phyloP scores from a whole-genome alignment of 2,329 filamentous ascomycete genomes.

The Fusarium secorum region DNA sequence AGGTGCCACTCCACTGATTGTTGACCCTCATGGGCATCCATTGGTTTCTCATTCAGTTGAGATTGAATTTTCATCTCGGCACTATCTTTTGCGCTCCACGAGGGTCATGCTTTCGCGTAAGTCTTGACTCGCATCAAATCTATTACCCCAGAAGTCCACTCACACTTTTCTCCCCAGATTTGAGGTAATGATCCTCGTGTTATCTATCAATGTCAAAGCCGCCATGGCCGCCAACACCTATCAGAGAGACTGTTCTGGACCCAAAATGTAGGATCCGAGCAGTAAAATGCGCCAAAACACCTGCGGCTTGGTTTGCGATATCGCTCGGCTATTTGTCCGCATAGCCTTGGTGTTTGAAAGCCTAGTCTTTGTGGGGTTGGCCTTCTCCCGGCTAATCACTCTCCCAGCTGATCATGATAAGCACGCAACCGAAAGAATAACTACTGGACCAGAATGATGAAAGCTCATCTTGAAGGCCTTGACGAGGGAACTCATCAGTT shows the following conservation, averaged over 20 bases:
- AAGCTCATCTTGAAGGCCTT: constrained; percentile 8
- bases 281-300: constrained; percentile 8
- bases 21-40: constrained; percentile 7
- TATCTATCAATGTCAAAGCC: constrained; percentile 1
- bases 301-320: constrained; percentile 7
- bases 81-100: constrained; percentile 11
- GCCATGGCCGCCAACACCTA: neutral
- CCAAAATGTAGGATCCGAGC: neutral
- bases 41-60: constrained; percentile 21
- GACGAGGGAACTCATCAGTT: neutral
- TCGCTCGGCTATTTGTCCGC: constrained; percentile 24
- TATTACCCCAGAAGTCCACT: constrained; percentile 40
- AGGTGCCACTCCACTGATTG: constrained; percentile 14
- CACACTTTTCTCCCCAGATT: constrained; percentile 38
- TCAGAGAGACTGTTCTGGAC: constrained; percentile 14
- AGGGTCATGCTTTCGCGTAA: neutral
- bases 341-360: constrained; percentile 13
- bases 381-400: constrained; percentile 26
- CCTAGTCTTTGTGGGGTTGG: constrained; percentile 36
- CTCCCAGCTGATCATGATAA: constrained; percentile 37
- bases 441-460: constrained; percentile 1
- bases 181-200: constrained; percentile 21
- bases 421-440: constrained; percentile 23
- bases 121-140: constrained; percentile 7
- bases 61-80: constrained; percentile 28